These are phyloP conservation scores for Desmodesmus armatus DNA, from an alignment of 139 green algal species.

Conservation along the genomic window DNA sequence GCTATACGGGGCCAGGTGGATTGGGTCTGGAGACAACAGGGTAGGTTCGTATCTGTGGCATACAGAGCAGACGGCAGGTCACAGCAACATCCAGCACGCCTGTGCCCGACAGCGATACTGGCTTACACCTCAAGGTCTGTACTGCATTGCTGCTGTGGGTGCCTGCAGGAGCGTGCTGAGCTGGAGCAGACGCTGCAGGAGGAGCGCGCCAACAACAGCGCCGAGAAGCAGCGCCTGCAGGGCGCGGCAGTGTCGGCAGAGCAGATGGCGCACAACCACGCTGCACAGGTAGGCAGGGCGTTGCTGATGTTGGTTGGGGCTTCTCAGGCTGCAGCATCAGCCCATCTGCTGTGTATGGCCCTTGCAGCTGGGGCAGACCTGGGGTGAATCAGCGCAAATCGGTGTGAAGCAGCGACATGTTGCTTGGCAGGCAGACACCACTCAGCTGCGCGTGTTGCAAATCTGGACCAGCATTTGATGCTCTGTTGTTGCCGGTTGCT, in stretches of 20 bases:
- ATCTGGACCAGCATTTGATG: background rate
- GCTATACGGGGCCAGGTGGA: too few species aligned
- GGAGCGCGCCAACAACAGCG: slow-evolving; percentile 20
- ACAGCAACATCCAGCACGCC: background rate
- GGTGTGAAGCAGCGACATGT: too few species aligned
- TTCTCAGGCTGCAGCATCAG: background rate
- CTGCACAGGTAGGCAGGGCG: background rate
- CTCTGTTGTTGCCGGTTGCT: background rate
- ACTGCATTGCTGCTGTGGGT: background rate
- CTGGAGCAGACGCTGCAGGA: background rate
- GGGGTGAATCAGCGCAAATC: too few species aligned
- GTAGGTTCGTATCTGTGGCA: too few species aligned
- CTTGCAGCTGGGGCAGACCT: background rate
- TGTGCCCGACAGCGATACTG: background rate
- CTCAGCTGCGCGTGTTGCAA: background rate
- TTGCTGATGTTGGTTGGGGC: background rate
- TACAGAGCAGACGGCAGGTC: too few species aligned
- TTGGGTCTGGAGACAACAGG: too few species aligned
- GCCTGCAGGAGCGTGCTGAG: slow-evolving; percentile 5
- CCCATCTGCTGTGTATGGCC: background rate
- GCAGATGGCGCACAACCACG: background rate
- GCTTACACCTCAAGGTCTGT: background rate
- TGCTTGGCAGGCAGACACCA: background rate
- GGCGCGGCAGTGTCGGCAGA: background rate
- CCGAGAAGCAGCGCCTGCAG: background rate